A percentile compares a stretch with the other conserved stretches of the same genome.
These are phyloP conservation scores for Takashimella tepidaria DNA, from an alignment of 1,284 basidiomycete genomes.

Conservation along the genomic window DNA sequence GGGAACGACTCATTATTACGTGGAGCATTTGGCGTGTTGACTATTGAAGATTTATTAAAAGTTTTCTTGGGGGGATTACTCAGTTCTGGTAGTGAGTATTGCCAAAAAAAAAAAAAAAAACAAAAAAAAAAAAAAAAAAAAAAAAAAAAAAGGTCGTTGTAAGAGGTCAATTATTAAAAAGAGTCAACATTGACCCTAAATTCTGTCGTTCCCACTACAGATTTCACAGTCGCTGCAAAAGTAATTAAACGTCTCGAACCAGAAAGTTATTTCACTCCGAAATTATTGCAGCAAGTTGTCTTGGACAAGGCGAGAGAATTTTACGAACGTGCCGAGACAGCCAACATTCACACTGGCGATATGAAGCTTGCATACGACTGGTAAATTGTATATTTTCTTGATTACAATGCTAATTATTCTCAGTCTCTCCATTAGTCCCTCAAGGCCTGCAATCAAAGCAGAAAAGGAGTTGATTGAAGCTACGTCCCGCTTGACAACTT, in stretches of 20 bases:
- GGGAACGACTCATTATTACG: slow-evolving; percentile 56
- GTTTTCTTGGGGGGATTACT: slow-evolving; percentile 80
- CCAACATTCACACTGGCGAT: slow-evolving; percentile 83
- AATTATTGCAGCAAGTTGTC: slow-evolving; percentile 68
- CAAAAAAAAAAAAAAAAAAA: background rate
- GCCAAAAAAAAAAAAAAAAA: background rate
- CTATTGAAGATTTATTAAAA: slow-evolving; percentile 62
- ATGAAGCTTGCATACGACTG: slow-evolving; percentile 95
- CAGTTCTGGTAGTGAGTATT: slow-evolving; percentile 72
- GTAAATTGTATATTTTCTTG: slow-evolving; percentile 51
- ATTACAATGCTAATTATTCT: background rate
- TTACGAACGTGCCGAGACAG: slow-evolving; percentile 86
- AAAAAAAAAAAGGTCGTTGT: background rate
- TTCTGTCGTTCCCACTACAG: too few species aligned
- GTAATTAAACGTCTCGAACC: slow-evolving; percentile 58
- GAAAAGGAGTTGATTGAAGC: slow-evolving; percentile 93
- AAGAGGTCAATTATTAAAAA: background rate
- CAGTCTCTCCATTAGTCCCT: slow-evolving; percentile 68
- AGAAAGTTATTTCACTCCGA: slow-evolving; percentile 54
- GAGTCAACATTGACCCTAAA: slow-evolving; percentile 6
- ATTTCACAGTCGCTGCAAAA: slow-evolving; percentile 67
- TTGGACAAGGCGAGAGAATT: slow-evolving; percentile 75
- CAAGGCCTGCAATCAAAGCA: slow-evolving; percentile 58
- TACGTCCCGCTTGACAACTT: slow-evolving; percentile 64
- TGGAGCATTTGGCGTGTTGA: slow-evolving; percentile 73